Conservation (phyloP, 192 early-diverging fungal species). For the Spizellomyces punctatus region DNA sequence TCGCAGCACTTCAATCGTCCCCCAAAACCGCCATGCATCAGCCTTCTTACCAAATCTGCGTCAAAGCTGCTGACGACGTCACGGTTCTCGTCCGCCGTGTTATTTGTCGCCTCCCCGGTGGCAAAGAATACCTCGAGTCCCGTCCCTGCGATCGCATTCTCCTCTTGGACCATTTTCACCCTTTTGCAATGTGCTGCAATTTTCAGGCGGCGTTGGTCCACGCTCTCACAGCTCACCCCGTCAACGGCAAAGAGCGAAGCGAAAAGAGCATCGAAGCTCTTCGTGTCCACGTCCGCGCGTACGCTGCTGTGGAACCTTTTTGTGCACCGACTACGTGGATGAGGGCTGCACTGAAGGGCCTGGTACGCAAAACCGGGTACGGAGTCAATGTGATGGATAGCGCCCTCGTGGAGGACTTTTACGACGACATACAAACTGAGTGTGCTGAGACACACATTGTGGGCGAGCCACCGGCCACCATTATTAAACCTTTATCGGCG, state of each 20-base stretch:
- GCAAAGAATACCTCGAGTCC: conserved; percentile 5
- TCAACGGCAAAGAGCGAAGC: background rate
- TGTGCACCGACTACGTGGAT: conserved; percentile 10
- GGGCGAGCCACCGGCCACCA: too few species aligned
- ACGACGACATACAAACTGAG: too few species aligned
- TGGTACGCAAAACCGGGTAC: conserved; percentile 4
- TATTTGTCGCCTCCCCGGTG: background rate
- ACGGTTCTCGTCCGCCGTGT: conserved; percentile 4
- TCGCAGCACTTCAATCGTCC: background rate
- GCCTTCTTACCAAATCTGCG: conserved; percentile 10
- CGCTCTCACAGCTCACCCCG: conserved; percentile 10
- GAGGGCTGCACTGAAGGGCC: background rate
- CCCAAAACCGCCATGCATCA: background rate
- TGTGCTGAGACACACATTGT: too few species aligned
- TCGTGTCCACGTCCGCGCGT: conserved; percentile 4
- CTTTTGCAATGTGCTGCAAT: conserved; percentile 17
- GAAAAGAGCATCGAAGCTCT: background rate
- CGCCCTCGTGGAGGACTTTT: background rate
- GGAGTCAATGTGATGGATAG: background rate
- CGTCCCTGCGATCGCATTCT: background rate
- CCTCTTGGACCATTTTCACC: conserved; percentile 8
- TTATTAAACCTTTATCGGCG: too few species aligned
- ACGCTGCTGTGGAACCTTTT: conserved; percentile 8
- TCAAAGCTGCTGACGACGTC: conserved; percentile 5
- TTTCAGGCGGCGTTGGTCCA: conserved; percentile 4